Base-by-base conservation (phyloP, 129 eudicot species). In the Centaurea solstitialis region DNA sequence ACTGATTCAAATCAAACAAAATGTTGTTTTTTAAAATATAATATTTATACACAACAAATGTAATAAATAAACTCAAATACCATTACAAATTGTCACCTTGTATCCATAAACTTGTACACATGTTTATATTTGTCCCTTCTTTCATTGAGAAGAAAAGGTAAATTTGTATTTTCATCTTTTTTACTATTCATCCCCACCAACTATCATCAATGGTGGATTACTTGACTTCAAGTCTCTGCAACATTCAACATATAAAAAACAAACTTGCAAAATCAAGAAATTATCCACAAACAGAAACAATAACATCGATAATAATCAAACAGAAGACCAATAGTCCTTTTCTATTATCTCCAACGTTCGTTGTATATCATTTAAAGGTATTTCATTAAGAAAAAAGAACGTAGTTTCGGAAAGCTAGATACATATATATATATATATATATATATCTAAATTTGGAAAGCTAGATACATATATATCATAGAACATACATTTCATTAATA, bases 151-250 rank as follows among this genome's bases (percentile, higher is more conserved):
- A 10, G 4, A 50, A 6, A 50, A 50, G 62, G 62, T 50, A 57
- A 57, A n/a, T 57, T n/a, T 57, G 65, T n/a, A 57, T 57, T 1
- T 57, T 57, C 62, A 53, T 53, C 21, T 4, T 26, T n/a, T 82
- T 82, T 69, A 76, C 76, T 50, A 74, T 35, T 67, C 76, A 22
- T 82, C 24, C 1, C 64, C 81, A 82, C 72, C 76, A 50, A 50
- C 65, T 4, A 82, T 82, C 76, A 82, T 82, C 76, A 82, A 82
- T 10, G 85, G 85, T 53, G 85, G 50, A 23, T 76, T 80, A 76
- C 50, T 82, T n/a, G 81, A 40, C 66, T 69, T 69, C 85, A 76
- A n/a, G 69, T 57, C 77, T 69, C 85, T 82, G 85, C 85, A 78
- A 74, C 17, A 76, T 53, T 75, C 76, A 68, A 68, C 33, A 76